Evolutionary conservation across 345 rosid species (phyloP).

Genomic region (Microcos paniculata): DNA sequence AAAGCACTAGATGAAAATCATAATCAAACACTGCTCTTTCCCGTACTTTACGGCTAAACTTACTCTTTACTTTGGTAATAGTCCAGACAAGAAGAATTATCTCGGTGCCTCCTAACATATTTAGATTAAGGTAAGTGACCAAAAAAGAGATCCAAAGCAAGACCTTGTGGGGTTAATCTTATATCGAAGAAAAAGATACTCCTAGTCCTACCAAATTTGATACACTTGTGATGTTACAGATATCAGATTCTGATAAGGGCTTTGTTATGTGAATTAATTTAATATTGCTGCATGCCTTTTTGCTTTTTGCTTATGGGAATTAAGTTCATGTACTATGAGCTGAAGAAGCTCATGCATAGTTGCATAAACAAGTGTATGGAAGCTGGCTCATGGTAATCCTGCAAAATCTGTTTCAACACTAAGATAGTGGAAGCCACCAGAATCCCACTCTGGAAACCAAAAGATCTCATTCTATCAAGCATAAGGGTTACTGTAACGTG

Average conservation of each 20-base stretch:
- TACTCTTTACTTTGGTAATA: not conserved
- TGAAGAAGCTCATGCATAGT: not conserved
- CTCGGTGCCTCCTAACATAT: not conserved
- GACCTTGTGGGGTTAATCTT: not conserved
- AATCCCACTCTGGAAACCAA: not conserved
- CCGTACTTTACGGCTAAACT: constrained; percentile 4
- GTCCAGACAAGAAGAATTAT: no score
- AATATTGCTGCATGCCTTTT: not conserved
- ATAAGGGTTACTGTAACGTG: not conserved
- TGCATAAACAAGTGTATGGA: not conserved
- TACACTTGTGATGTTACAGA: not conserved
- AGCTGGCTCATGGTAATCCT: not conserved
- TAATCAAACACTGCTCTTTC: not conserved
- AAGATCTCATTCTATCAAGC: not conserved
- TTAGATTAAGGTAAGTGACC: not conserved
- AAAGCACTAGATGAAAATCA: not conserved
- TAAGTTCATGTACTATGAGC: not conserved
- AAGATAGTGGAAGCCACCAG: not conserved
- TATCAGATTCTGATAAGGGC: not conserved
- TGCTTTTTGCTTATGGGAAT: not conserved
- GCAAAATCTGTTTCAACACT: not conserved
- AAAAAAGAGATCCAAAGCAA: not conserved
- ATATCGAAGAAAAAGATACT: not conserved
- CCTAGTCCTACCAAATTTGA: no score
- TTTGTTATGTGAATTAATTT: not conserved